A percentile compares a stretch with the other conserved stretches of the same genome.
These are phyloP conservation scores for Macrocybe gigantea DNA, from an alignment of 768 basidiomycete genomes.

Conservation along the genomic window DNA sequence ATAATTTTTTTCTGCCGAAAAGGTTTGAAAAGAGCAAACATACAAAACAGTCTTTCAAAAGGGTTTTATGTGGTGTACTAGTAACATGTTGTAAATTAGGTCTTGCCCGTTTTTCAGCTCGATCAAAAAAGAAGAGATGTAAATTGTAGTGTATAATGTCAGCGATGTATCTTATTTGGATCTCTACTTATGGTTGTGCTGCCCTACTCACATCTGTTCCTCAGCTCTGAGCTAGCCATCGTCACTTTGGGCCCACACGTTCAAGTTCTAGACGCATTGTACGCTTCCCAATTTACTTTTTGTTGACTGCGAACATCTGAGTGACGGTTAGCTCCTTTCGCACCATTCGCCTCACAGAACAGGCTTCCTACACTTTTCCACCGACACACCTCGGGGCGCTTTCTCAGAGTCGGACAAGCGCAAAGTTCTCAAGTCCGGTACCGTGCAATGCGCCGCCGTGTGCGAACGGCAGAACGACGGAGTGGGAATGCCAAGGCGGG, in stretches of 20 bases:
- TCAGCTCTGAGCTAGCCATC: constrained; percentile 26
- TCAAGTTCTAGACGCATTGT: constrained; percentile 53
- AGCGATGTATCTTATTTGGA: too few relatives aligned
- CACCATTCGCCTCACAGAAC: too few relatives aligned
- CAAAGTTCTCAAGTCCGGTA: constrained; percentile 39
- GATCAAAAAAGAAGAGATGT: too few relatives aligned
- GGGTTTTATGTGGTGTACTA: background rate
- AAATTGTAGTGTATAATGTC: too few relatives aligned
- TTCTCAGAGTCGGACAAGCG: too few relatives aligned
- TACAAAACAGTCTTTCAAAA: background rate
- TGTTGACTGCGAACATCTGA: background rate
- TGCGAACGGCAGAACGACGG: too few relatives aligned
- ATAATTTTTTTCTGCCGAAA: background rate
- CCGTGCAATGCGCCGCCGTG: constrained; percentile 54
- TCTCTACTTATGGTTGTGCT: constrained; percentile 28
- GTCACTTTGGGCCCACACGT: constrained; percentile 58
- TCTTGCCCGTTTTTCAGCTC: too few relatives aligned
- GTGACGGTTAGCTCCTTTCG: background rate
- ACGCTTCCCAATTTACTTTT: constrained; percentile 17
- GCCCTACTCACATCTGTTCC: constrained; percentile 47
- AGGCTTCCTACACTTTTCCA: too few relatives aligned
- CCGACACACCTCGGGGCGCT: too few relatives aligned
- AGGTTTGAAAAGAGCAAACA: too few relatives aligned
- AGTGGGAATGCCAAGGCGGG: constrained; percentile 23
- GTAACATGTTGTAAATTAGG: background rate